phyloP scores from a whole-genome alignment of 768 basidiomycete genomes.

The Tephrocybe sp. region DNA sequence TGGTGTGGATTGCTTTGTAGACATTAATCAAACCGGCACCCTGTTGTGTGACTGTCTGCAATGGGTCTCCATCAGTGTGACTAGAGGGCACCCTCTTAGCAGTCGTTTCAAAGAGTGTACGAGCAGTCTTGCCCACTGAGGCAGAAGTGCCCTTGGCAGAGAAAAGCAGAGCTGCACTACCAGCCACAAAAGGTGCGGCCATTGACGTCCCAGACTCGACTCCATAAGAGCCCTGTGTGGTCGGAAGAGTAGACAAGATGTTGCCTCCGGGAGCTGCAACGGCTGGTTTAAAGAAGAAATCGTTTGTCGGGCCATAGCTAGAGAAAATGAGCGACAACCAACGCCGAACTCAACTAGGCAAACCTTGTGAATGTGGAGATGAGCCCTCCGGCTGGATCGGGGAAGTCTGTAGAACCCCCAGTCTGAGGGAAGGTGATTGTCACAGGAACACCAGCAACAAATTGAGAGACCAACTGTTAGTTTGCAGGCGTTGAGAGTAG shows the following conservation, averaged over 20 bases:
- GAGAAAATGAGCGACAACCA: not conserved
- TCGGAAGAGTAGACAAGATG: conserved; percentile 47
- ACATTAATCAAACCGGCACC: conserved; percentile 60
- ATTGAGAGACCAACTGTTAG: conserved; percentile 54
- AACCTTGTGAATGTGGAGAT: conserved; percentile 51
- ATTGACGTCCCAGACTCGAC: conserved; percentile 46
- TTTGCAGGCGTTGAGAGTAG: no score
- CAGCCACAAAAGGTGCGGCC: conserved; percentile 47
- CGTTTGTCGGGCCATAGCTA: conserved; percentile 60
- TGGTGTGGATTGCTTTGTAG: conserved; percentile 54
- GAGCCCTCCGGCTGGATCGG: conserved; percentile 53
- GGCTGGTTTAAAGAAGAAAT: conserved; percentile 57
- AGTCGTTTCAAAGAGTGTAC: conserved; percentile 49
- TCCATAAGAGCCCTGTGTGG: conserved; percentile 37
- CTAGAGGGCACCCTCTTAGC: conserved; percentile 42
- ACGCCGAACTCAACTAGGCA: not conserved
- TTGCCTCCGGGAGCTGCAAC: conserved; percentile 54
- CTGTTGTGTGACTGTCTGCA: conserved; percentile 53
- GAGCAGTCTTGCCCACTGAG: conserved; percentile 26
- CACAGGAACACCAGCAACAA: conserved; percentile 41
- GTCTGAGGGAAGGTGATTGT: conserved; percentile 49
- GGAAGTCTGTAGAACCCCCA: conserved; percentile 40
- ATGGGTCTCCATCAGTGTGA: conserved; percentile 46
- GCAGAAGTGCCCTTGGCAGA: conserved; percentile 35
- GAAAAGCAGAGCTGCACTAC: conserved; percentile 43